A percentile compares a stretch with the other conserved stretches of the same genome.
Conservation (phyloP, 345 rosid species). For the Arabidopsis arenosa region DNA sequence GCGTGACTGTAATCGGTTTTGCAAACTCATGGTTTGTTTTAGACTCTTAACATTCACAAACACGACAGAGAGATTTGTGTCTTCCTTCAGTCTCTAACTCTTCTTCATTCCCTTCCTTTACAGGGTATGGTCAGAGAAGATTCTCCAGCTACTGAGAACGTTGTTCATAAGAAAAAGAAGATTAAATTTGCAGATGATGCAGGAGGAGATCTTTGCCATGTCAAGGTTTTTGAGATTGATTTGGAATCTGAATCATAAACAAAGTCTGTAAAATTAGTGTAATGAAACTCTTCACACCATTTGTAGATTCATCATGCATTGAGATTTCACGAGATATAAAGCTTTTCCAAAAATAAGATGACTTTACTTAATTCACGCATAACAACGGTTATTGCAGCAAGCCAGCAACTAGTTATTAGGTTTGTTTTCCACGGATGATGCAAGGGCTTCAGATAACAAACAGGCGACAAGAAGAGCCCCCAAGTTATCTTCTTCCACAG, state of each 20-base stretch:
- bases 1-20: constrained; percentile 79
- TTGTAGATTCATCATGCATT: constrained; percentile 16
- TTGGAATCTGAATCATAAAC: constrained; percentile 40
- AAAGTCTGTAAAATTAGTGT: constrained; percentile 7
- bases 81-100: not conserved
- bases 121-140: constrained; percentile 60
- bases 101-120: constrained; percentile 14
- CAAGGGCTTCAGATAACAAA: too few species aligned
- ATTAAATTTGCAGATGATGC: constrained; percentile 89
- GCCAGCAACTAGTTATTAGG: too few species aligned
- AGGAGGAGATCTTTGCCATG: constrained; percentile 79
- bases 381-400: constrained; percentile 14
- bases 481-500: too few species aligned
- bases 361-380: not conserved
- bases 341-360: not conserved
- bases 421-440: too few species aligned
- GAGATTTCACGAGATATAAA: not conserved
- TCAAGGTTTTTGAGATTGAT: constrained; percentile 66
- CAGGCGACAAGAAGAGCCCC: too few species aligned
- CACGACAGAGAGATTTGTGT: not conserved
- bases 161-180: constrained; percentile 61
- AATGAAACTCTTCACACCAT: not conserved
- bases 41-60: constrained; percentile 13
- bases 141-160: constrained; percentile 42
- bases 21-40: constrained; percentile 82